phyloP scores from a whole-genome alignment of 2,329 filamentous ascomycete species.

The Emericellopsis atlantica region DNA sequence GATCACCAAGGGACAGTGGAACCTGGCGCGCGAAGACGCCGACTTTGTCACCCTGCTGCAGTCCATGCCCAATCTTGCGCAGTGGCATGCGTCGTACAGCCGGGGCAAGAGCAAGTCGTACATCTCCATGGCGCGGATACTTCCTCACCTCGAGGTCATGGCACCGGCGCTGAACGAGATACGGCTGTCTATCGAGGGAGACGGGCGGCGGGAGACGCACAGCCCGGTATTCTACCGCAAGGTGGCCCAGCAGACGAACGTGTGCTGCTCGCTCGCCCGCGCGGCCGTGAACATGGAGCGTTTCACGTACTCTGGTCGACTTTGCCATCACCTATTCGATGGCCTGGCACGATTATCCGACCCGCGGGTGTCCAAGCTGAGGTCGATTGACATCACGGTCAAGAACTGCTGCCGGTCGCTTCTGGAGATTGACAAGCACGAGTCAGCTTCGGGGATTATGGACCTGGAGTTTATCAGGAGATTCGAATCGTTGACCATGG shows the following conservation, averaged over 20 bases:
- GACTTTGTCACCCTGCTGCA: slow-evolving; percentile 51
- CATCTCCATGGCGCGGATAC: slow-evolving; percentile 51
- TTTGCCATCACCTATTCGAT: slow-evolving; percentile 59
- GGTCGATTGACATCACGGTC: slow-evolving; percentile 58
- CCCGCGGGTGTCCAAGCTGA: slow-evolving; percentile 36
- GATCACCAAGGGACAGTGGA: slow-evolving; percentile 67
- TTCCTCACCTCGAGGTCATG: slow-evolving; percentile 32
- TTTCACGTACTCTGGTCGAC: slow-evolving; percentile 58
- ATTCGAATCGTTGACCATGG: slow-evolving; percentile 56
- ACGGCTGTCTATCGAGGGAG: slow-evolving; percentile 58
- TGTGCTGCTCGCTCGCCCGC: slow-evolving; percentile 51
- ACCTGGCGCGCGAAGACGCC: slow-evolving; percentile 50
- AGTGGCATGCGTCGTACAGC: slow-evolving; percentile 53
- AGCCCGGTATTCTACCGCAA: slow-evolving; percentile 50
- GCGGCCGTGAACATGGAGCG: slow-evolving; percentile 51
- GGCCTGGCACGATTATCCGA: slow-evolving; percentile 36
- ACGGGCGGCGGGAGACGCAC: slow-evolving; percentile 52
- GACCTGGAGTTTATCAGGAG: slow-evolving; percentile 60
- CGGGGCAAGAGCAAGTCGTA: slow-evolving; percentile 67
- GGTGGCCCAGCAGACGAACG: slow-evolving; percentile 45
- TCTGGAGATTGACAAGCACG: slow-evolving; percentile 34
- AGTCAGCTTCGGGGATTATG: slow-evolving; percentile 56
- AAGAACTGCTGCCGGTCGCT: slow-evolving; percentile 58
- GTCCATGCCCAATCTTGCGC: slow-evolving; percentile 52
- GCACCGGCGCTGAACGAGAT: slow-evolving; percentile 48